Conservation (phyloP, 148 eudicot genomes). For the Vaccinium macrocarpon region DNA sequence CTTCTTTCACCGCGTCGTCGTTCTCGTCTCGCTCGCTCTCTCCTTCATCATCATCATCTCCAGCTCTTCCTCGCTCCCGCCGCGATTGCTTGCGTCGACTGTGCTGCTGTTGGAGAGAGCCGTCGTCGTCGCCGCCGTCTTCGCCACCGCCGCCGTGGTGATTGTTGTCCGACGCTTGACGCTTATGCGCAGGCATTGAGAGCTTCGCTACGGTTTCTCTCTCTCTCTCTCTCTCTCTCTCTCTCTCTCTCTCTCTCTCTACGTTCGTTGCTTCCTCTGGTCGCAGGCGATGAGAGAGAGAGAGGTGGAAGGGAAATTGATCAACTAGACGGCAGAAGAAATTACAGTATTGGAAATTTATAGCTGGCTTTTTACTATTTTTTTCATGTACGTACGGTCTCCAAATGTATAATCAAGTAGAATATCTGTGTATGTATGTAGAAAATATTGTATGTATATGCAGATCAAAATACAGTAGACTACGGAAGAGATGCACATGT, state of each 20-base stretch:
- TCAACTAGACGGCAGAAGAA: neutral
- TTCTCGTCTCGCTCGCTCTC: neutral
- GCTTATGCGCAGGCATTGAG: slow-evolving; percentile 25
- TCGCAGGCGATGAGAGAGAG: neutral
- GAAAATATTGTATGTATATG: neutral
- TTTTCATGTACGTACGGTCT: neutral
- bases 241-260: neutral
- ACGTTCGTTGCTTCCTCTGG: neutral
- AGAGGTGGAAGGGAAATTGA: neutral
- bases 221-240: neutral
- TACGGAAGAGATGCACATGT: neutral
- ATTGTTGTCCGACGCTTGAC: slow-evolving; percentile 2
- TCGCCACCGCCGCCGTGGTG: slow-evolving; percentile 4
- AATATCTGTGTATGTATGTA: neutral
- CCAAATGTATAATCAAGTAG: neutral
- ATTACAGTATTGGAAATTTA: neutral
- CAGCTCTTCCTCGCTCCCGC: slow-evolving; percentile 12
- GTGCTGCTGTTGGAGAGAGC: slow-evolving; percentile 3
- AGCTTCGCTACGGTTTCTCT: neutral
- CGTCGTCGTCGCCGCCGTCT: slow-evolving; percentile 11
- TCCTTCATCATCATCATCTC: neutral
- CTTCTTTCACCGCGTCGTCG: neutral
- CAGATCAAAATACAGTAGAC: neutral
- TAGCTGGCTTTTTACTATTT: neutral
- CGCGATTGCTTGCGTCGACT: slow-evolving; percentile 21